Base-by-base conservation (phyloP, 2,329 filamentous ascomycete genomes). In the Geosmithia putterillii region DNA sequence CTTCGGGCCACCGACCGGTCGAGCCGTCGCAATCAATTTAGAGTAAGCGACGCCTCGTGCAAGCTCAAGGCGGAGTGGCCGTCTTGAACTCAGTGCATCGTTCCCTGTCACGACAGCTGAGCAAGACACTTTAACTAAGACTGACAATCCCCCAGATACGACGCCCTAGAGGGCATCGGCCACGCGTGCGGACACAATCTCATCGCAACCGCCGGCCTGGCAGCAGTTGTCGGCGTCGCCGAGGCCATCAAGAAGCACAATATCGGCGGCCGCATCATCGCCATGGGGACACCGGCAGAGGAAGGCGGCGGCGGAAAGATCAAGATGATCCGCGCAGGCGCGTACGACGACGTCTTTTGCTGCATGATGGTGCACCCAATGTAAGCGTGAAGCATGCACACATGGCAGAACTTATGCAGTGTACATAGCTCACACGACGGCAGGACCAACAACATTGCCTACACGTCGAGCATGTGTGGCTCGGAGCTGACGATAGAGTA, bases 181-280 rank as follows among this genome's bases (percentile, higher is more conserved):
- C 65, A 69, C 35, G 64, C 61, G 2, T 68, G 65, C 50, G 65
- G 65, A 2, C 66, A 69, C 52, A 68, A 69, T 49, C 54, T 68
- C n/a, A 67, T 69, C 44, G 60, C 64, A 9, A 62, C 61, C 0
- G 53, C 61, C n/a, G 57, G 59, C 1, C 48, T 67, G 6, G 62
- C 60, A 1, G 56, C 61, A 7, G 66, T 66, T 38, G 51, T 68
- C 12, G 62, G 57, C 9, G 52, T 57, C 1, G 61, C 57, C 2
- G 53, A 53, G 1, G 57, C 58, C 0, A 50, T 67, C 23, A 52
- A 56, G 25, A 37, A 50, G 3, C 52, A 57, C 2, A 50, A 48
- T 2, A 41, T 45, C 3, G 51, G 57, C 0, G 63, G 64, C 10
- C 55, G 62, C 2, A 51, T 68, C 3, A 55, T 62, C 1, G 53